Percentiles rank a stretch among this genome's conserved stretches.
These are phyloP conservation scores for Gaertneriomyces sp. DNA, from an alignment of 192 early-diverging fungal species.

Conservation along the genomic window DNA sequence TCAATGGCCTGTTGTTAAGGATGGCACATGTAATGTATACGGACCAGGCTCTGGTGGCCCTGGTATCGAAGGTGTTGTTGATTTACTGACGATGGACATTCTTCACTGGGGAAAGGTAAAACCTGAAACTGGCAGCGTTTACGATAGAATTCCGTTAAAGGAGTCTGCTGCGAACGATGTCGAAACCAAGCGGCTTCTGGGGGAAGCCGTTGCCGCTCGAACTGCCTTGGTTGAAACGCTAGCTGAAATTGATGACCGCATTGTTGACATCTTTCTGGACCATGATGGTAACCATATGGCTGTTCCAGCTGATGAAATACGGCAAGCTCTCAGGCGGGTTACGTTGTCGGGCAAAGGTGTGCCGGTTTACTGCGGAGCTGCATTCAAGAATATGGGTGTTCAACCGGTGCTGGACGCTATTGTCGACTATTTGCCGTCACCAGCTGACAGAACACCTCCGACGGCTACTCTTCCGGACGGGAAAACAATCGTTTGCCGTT, in stretches of 20 bases:
- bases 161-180: neutral
- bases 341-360: conserved; percentile 67
- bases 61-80: conserved; percentile 61
- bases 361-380: conserved; percentile 84
- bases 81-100: conserved; percentile 70
- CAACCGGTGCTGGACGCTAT: conserved; percentile 90
- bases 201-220: conserved; percentile 50
- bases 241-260: conserved; percentile 74
- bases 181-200: conserved; percentile 13
- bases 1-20: conserved; percentile 64
- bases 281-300: conserved; percentile 70
- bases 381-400: conserved; percentile 87
- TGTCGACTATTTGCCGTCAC: conserved; percentile 78
- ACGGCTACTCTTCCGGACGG: conserved; percentile 47
- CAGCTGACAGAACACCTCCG: conserved; percentile 63
- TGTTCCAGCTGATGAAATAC: conserved; percentile 58
- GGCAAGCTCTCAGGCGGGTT: conserved; percentile 64
- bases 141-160: conserved; percentile 21
- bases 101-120: conserved; percentile 55
- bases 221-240: conserved; percentile 75
- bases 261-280: conserved; percentile 80
- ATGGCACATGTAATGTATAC: conserved; percentile 28
- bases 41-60: conserved; percentile 33
- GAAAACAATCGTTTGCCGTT: conserved; percentile 15
- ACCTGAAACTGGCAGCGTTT: conserved; percentile 40